Evolutionary conservation across 208 protist species (phyloP), one percentile per base, ranked within the genome.

Genomic region (Acanthamoeba castellanii): DNA sequence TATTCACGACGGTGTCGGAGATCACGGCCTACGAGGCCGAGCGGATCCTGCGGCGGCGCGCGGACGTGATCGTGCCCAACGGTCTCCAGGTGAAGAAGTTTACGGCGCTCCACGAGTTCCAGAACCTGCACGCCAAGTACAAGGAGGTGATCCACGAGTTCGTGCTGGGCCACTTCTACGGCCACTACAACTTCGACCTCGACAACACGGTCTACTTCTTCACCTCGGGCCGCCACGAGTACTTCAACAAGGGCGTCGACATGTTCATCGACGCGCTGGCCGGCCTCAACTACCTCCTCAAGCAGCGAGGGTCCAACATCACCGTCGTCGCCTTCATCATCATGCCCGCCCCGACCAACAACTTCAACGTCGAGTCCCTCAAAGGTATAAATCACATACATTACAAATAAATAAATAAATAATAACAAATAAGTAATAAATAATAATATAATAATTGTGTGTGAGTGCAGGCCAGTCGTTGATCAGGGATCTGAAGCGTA

Each of bases 141-240:
- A 98, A 98, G 95, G 96, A 96, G n/a, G 96, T 94, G 27, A 96
- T 97, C 34, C 50, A 96, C 55, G 92, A 96, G 22, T 98, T 98
- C 93, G 94, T 97, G 11, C 78, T 96, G 59, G 96, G 97, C 30
- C 97, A 98, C 93, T 98, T 98, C 76, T 97, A 97, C 70, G 96
- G 97, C 57, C 89, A 96, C 81, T 95, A 96, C 52, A 96, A 97
- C 81, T 97, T 97, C 52, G 96, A 98, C 68, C 85, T 97, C 16
- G 97, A 98, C 74, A 98, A 98, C 84, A 98, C 97, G 37, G 68
- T 98, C 9, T 98, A 97, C 94, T 96, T 98, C 37, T 98, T 98
- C 84, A 96, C 96, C 45, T 96, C 97, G 13, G 97, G 97, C 18
- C 88, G 97, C 25, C 96, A 96, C 55, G 97, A 98, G 94, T 98